Base-by-base conservation (phyloP, 163 green algal species). In the Smithsoniella earleae region DNA sequence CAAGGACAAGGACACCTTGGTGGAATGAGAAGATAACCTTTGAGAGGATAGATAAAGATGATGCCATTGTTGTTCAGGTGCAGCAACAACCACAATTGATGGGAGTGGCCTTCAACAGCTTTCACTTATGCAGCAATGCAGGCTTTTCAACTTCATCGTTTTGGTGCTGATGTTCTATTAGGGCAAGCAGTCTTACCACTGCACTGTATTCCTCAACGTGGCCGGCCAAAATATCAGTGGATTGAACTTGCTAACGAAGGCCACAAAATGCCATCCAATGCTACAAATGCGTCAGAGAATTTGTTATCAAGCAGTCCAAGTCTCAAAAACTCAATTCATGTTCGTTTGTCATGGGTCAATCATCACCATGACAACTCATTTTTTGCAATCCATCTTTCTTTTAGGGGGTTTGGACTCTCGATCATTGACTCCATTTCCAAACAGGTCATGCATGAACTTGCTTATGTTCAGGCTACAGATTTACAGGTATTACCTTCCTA, bases 121-220 rank as follows among this genome's bases (percentile, higher is more conserved):
- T n/a, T n/a, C n/a, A n/a, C n/a, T n/a, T n/a, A n/a, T n/a, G n/a
- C n/a, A n/a, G n/a, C 10, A 49, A 49, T 69, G 20, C 58, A 69
- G 58, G 27, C 20, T 5, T 69, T 69, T 69, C 30, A 69, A 13
- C 58, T 69, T n/a, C 58, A 69, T 38, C 18, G 58, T n/a, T 69
- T 69, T 69, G 58, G 58, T 45, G 58, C 58, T 28, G 58, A 69
- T 13, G n/a, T 43, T 1, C 25, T 69, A 18, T 16, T 22, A n/a
- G 58, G 58, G 3, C 58, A 43, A 13, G 5, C 58, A 5, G 6
- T 40, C 6, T 6, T 69, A 3, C 58, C 58, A 37, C 25, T 69
- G 25, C 58, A 69, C 25, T 28, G 16, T 3, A 30, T 69, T 43
- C 58, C 58, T 6, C 38, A 34, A 36, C 3, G n/a, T 20, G 58